phyloP scores from a whole-genome alignment of 192 early-diverging fungal species.

The Backusella tarrabulga region DNA sequence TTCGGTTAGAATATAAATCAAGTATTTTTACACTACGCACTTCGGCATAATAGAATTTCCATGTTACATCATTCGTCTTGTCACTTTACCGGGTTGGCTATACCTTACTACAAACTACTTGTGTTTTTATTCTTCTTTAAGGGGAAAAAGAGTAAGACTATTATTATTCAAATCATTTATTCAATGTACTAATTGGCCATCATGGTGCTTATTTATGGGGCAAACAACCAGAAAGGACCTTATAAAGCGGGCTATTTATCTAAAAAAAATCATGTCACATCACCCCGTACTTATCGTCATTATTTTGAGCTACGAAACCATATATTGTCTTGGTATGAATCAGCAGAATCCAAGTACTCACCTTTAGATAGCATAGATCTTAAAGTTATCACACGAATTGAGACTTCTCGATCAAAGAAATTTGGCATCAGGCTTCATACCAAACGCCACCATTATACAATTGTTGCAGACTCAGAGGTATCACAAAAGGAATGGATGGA shows the following conservation, averaged over 20 bases:
- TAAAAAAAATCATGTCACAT: conserved; percentile 41
- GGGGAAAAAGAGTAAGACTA: conserved; percentile 41
- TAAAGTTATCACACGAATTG: conserved; percentile 49
- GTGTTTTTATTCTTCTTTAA: conserved; percentile 62
- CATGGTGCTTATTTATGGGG: not conserved
- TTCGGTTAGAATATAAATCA: not conserved
- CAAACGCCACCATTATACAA: conserved; percentile 38
- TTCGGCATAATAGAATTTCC: conserved; percentile 49
- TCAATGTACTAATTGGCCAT: not conserved
- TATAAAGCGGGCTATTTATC: conserved; percentile 52
- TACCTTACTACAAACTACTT: conserved; percentile 59
- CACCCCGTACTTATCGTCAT: conserved; percentile 43
- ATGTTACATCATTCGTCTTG: conserved; percentile 60
- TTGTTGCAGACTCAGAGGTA: conserved; percentile 55
- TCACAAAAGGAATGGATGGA: conserved; percentile 59
- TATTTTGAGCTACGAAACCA: conserved; percentile 63
- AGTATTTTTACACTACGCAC: not conserved
- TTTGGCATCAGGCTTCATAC: conserved; percentile 46
- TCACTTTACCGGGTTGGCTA: conserved; percentile 58
- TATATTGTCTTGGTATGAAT: conserved; percentile 52
- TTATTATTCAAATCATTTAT: not conserved
- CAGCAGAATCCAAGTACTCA: conserved; percentile 55
- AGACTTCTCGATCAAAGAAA: conserved; percentile 35
- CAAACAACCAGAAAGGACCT: conserved; percentile 39
- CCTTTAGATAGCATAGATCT: conserved; percentile 56